Conservation (phyloP, 306 rosid genomes). For the Albizia julibrissin region DNA sequence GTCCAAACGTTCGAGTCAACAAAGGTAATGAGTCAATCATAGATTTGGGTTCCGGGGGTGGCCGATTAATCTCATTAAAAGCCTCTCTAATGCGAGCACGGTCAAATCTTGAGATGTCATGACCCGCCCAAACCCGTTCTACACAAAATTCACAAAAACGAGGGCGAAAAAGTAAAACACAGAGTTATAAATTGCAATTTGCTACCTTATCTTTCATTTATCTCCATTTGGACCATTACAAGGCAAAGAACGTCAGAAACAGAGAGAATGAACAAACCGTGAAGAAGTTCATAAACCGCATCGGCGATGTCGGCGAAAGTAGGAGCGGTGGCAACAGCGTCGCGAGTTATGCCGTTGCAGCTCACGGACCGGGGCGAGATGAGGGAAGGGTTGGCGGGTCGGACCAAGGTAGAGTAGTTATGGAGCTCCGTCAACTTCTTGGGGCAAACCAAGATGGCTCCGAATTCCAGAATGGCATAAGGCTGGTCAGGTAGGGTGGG, state of each 20-base stretch:
- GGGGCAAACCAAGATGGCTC: conserved; percentile 88
- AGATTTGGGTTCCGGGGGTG: conserved; percentile 89
- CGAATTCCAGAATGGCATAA: conserved; percentile 71
- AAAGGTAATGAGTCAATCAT: conserved; percentile 71
- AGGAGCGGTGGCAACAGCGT: conserved; percentile 64
- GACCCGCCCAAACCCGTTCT: conserved; percentile 99
- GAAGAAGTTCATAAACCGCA: conserved; percentile 74
- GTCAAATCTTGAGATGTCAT: conserved; percentile 78
- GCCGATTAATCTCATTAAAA: conserved; percentile 55
- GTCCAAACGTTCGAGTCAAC: conserved; percentile 83
- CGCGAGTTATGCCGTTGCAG: conserved; percentile 76
- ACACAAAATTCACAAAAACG: conserved; percentile 20
- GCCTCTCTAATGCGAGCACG: conserved; percentile 82
- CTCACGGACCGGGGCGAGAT: conserved; percentile 68
- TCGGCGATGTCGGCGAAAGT: conserved; percentile 64
- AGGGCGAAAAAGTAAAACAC: too few relatives aligned
- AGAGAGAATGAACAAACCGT: conserved; percentile 46
- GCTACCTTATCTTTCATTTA: too few relatives aligned
- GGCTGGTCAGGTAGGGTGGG: conserved; percentile 65
- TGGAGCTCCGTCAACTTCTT: conserved; percentile 75
- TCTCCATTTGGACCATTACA: too few relatives aligned
- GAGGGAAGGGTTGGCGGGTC: conserved; percentile 64
- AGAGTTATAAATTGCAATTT: background rate
- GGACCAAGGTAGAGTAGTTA: conserved; percentile 64
- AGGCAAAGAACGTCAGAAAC: too few relatives aligned